Base-by-base conservation (phyloP, 1,284 basidiomycete species). In the Ceratobasidium sp. region DNA sequence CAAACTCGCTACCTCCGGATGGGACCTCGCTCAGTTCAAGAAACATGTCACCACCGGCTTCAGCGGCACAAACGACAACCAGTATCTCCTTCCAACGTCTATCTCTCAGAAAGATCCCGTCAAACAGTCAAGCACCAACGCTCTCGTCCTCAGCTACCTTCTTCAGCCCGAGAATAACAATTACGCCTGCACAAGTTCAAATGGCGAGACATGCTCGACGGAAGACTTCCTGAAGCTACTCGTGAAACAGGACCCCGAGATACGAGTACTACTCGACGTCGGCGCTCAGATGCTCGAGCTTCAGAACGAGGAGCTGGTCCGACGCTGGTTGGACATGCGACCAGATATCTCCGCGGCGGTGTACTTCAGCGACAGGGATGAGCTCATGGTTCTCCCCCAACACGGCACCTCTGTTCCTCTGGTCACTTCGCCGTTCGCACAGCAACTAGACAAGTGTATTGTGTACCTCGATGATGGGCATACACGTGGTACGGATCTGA, bases 381-480 rank as follows among this genome's bases (percentile, higher is more conserved):
- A 85, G 9, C 78, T 88, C 36, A 79, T 78, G 0, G 85, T 89
- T 0, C 71, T 86, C 51, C 83, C 81, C 1, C 83, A 81, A 17
- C 84, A 87, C 59, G 85, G 84, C 0, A 78, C 66, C 1, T 78
- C 79, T 0, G 85, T 87, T 67, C 79, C 81, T 0, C 78, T 90
- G 1, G 64, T 80, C 4, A 82, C 84, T 9, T 89, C 88, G 2
- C 82, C 84, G 0, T 88, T 84, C 76, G 80, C 78, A 1, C 80
- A 84, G 48, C 84, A 84, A 66, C 79, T 89, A 0, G 82, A 84
- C 19, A 80, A 82, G 76, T 88, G 86, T 41, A 76, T 88, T 2
- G 78, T 89, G 1, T 89, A 90, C 75, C 84, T 90, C 0, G 88
- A 89, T 57, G 88, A 89, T 77, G 86, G 86, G 0, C 88, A 89